Evolutionary conservation across 441 rosid species (phyloP), one percentile per base, ranked within the genome.

Genomic region (Melastoma candidum): DNA sequence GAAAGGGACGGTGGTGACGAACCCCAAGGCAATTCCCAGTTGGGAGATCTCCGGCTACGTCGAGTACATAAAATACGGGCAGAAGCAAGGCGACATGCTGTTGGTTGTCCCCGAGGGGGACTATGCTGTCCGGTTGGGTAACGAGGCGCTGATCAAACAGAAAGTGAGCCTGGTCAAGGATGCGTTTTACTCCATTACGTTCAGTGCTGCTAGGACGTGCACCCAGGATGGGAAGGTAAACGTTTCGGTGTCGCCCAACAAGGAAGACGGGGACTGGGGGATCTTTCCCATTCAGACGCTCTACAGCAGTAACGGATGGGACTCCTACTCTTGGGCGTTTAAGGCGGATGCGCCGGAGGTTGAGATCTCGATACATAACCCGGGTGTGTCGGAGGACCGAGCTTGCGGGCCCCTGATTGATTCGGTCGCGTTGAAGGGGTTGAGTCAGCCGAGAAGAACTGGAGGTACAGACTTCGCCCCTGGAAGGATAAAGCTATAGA

Each of bases 261-360:
- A 1, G 43, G n/a, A 51, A 44, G 45, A 39, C 24, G 1, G 10
- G 22, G 55, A 26, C 55, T 51, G n/a, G 55, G 55, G 55, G 43
- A 51, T 51, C 10, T 44, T 51, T 17, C 55, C 55, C 17, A 44
- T 51, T 39, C 55, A 51, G 55, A 51, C 55, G 11, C 12, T 51
- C 41, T 51, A 51, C 55, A 51, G 55, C 55, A 51, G 55, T 41
- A 26, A 51, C 25, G 55, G 55, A 41, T 32, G 44, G 55, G 55
- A 51, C 55, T 51, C 55, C 12, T 51, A 51, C 5, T 39, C 55
- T 8, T 51, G 55, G 55, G 11, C 44, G 14, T 51, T 51, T 36
- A 11, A 9, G 55, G 55, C 55, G 12, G 55, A 51, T 2, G 55
- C 9, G 24, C 7, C 17, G 12, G 1, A 5, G 44, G 45, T 51